These are phyloP conservation scores for Cicer judaicum DNA, from an alignment of 306 rosid genomes.

Conservation along the genomic window DNA sequence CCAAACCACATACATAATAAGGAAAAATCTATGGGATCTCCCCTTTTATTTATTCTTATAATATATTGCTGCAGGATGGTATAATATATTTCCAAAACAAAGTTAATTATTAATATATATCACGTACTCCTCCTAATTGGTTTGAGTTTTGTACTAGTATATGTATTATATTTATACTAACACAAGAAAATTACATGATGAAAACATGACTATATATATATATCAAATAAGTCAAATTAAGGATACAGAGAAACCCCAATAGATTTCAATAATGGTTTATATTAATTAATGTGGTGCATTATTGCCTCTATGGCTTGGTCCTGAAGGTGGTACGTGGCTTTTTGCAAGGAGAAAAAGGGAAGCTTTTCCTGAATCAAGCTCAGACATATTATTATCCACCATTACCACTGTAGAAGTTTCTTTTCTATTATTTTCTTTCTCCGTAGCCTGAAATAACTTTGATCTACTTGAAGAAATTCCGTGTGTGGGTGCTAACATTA, in stretches of 20 bases:
- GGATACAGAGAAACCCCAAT: neutral
- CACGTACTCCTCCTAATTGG: neutral
- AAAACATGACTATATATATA: neutral
- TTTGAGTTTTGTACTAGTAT: constrained; percentile 7
- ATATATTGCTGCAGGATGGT: neutral
- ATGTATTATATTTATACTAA: neutral
- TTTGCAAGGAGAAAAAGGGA: constrained; percentile 21
- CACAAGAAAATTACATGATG: constrained; percentile 2
- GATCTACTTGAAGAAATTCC: constrained; percentile 25
- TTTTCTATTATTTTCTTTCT: neutral
- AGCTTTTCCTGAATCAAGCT: constrained; percentile 6
- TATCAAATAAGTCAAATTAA: too few species aligned
- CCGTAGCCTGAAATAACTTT: neutral
- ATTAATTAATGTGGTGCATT: constrained; percentile 19
- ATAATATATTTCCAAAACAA: neutral
- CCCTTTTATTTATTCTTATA: neutral
- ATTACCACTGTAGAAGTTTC: constrained; percentile 22
- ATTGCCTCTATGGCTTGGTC: constrained; percentile 52
- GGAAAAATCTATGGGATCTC: constrained; percentile 6
- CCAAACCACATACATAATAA: neutral
- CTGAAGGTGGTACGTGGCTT: constrained; percentile 42
- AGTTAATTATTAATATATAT: neutral
- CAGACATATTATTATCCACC: neutral
- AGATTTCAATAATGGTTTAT: constrained; percentile 29
- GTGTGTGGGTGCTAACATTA: neutral